Conservation (phyloP, 306 rosid genomes). For the Fragaria vesca region DNA sequence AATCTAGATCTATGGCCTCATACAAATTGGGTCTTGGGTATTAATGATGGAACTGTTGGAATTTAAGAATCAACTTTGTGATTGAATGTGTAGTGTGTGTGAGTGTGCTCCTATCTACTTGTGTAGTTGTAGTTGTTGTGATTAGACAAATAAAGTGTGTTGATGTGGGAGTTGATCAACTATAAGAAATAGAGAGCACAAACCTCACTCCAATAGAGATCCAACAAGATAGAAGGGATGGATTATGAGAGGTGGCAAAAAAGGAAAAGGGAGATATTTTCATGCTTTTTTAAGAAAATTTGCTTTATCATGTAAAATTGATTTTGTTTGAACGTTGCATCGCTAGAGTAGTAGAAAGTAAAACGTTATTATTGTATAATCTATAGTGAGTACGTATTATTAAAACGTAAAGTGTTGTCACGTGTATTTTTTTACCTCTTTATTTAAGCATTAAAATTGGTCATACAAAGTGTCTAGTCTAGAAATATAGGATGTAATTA, state of each 20-base stretch:
- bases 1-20: slow-evolving; percentile 9
- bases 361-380: background rate
- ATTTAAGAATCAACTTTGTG: background rate
- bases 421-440: background rate
- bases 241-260: background rate
- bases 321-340: too few species aligned
- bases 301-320: too few species aligned
- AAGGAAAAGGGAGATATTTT: background rate
- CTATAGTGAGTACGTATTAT: background rate
- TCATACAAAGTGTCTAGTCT: background rate
- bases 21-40: background rate
- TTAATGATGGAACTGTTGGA: background rate
- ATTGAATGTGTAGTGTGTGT: slow-evolving; percentile 2
- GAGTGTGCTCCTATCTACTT: background rate
- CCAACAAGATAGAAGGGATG: background rate
- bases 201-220: background rate
- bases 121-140: slow-evolving; percentile 5
- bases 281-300: background rate
- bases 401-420: background rate
- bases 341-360: background rate
- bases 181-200: background rate
- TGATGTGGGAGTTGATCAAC: slow-evolving; percentile 11
- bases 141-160: slow-evolving; percentile 11
- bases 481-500: fast-evolving
- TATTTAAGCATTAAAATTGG: background rate